These are phyloP conservation scores for Daldinia sp. DNA, from an alignment of 2,329 filamentous ascomycete species.

Conservation along the genomic window DNA sequence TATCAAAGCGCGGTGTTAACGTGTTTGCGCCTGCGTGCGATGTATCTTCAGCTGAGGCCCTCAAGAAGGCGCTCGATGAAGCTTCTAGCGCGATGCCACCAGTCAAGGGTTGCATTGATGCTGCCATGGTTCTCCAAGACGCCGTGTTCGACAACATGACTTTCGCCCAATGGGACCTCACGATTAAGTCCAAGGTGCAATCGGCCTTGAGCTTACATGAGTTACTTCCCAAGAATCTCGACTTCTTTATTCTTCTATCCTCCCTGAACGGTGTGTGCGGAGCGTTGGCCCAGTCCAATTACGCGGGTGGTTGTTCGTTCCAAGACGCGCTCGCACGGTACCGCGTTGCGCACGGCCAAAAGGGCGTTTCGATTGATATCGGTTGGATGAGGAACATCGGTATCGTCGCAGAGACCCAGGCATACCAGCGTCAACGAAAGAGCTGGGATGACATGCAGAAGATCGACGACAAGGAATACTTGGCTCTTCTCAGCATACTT, in stretches of 20 bases:
- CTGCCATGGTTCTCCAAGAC: slow-evolving; percentile 57
- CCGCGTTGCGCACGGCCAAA: slow-evolving; percentile 40
- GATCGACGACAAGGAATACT: slow-evolving; percentile 44
- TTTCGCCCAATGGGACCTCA: slow-evolving; percentile 44
- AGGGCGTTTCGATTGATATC: slow-evolving; percentile 45
- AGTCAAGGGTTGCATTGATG: slow-evolving; percentile 58
- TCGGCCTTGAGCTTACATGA: slow-evolving; percentile 44
- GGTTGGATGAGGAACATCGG: slow-evolving; percentile 48
- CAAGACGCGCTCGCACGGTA: slow-evolving; percentile 47
- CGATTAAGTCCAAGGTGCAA: slow-evolving; percentile 45
- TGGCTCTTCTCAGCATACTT: slow-evolving; percentile 43
- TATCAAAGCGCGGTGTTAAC: slow-evolving; percentile 31
- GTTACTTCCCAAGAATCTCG: slow-evolving; percentile 42
- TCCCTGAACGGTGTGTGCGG: slow-evolving; percentile 47
- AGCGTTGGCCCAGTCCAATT: slow-evolving; percentile 45
- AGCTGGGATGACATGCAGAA: slow-evolving; percentile 38
- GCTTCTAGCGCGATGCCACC: slow-evolving; percentile 46
- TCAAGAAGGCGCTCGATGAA: slow-evolving; percentile 34
- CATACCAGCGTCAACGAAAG: slow-evolving; percentile 35
- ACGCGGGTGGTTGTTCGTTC: slow-evolving; percentile 46
- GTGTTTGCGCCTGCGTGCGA: slow-evolving; percentile 44
- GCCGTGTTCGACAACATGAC: slow-evolving; percentile 49
- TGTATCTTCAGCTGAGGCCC: slow-evolving; percentile 35
- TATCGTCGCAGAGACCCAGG: slow-evolving; percentile 45
- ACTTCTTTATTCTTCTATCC: slow-evolving; percentile 50